Evolutionary conservation across 1,139 yeast species (phyloP), one percentile per base, ranked within the genome.

Genomic region (Yamadazyma atmosphaerica): DNA sequence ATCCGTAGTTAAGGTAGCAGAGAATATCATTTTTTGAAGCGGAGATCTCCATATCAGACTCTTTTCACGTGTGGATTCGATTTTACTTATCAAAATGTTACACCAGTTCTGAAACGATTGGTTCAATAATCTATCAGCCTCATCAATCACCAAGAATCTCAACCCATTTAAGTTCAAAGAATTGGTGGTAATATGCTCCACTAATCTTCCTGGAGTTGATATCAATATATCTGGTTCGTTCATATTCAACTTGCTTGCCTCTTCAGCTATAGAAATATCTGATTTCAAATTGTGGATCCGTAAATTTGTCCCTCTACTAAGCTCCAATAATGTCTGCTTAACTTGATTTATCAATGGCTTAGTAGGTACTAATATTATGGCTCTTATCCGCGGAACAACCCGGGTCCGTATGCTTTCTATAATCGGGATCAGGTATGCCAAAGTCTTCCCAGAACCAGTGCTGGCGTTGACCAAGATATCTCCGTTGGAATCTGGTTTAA

Each of bases 51-150:
- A 70, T n/a, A 19, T 12, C 25, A 19, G 7, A 13, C 16, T 17
- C 41, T 26, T 47, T 43, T 12, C 29, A 22, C 2, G 41, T 33
- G 27, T 16, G 12, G 15, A 7, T 18, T 77, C 77, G 23, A 83
- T 58, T 23, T 73, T 71, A 3, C 64, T 49, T 40, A 84, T 74
- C n/a, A 92, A 65, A 1, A 81, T 72, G 36, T 76, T 75, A 47
- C 90, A 81, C 99, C 99, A 92, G 57, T 88, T 88, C 60, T 92
- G 98, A 61, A 88, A 92, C 22, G 87, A 80, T 58, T 92, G 98
- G 56, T 88, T 88, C 47, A 92, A 72, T 40, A 92, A 68, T 43
- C 96, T 72, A 66, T 92, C 99, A 2, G 98, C 98, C 62, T 92
- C 99, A 63, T 92, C 99, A 31, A 92, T 78, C 3, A 92, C 86